Percentiles rank a stretch among this genome's conserved stretches.
These are phyloP conservation scores for Xylaria sp. DNA, from an alignment of 2,329 filamentous ascomycete genomes.

Conservation along the genomic window DNA sequence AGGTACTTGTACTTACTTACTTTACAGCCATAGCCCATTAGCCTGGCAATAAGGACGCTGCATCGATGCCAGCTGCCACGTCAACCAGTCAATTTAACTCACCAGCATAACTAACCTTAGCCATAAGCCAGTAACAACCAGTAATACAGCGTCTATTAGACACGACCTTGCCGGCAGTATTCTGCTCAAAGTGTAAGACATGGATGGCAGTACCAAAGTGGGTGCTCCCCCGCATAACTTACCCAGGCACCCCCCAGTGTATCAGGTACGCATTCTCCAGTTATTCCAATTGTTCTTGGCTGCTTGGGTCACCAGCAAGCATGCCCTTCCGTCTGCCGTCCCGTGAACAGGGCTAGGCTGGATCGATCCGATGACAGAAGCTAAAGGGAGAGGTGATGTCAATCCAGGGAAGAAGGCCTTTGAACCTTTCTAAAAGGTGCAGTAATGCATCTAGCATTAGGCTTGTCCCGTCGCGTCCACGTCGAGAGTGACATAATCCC, in stretches of 20 bases:
- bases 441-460: neutral
- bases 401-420: neutral
- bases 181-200: neutral
- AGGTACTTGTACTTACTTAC: no score
- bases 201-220: conserved; percentile 1
- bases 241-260: neutral
- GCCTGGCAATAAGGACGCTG: neutral
- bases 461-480: neutral
- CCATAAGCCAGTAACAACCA: no score
- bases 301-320: conserved; percentile 11
- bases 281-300: neutral
- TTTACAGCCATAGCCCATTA: neutral
- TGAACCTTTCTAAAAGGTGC: neutral
- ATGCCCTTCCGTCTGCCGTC: neutral
- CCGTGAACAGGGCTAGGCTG: neutral
- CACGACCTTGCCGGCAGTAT: neutral
- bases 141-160: neutral
- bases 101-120: neutral
- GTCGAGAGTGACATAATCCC: neutral
- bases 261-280: neutral
- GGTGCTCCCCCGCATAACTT: conserved; percentile 14
- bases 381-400: conserved; percentile 13
- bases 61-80: neutral
- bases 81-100: neutral
- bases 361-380: conserved; percentile 5